Base-by-base conservation (phyloP, 306 rosid genomes). In the Canavalia gladiata region DNA sequence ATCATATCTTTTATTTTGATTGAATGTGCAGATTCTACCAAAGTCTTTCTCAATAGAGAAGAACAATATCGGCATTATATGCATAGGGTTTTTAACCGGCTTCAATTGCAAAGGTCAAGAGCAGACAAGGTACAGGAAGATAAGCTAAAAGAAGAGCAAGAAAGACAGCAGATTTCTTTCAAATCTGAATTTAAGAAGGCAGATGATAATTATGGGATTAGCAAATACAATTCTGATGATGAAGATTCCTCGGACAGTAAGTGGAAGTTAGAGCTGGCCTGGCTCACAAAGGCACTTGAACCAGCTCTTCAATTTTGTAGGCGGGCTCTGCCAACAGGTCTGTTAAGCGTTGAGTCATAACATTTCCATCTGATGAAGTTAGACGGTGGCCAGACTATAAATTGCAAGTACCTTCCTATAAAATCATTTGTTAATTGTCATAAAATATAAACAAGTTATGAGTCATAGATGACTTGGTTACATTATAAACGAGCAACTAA, bases 271-370 rank as follows among this genome's bases (percentile, higher is more conserved):
- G 97, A 96, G 90, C 84, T 89, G 79, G 94, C 92, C 81, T 96
- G 99, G 98, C 88, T 92, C 57, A 75, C 98, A 11, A 96, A 87
- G 87, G 91, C 96, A 74, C 89, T 95, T 66, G 97, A 93, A 86
- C 91, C 97, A 42, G 98, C 98, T 88, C 88, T 90, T 57, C 97
- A 93, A 84, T 80, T 93, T 81, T 93, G 92, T 85, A 88, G 92
- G 85, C 84, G 97, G 97, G 94, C 97, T 83, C 68, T 89, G 90
- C 90, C 98, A 83, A 83, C 91, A 92, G 97, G 99, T 93, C 82
- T 84, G 92, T 90, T 81, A 76, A 82, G 77, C 83, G 89, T 90
- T 77, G 76, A 78, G 66, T 49, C 57, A 25, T 79, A 46, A 60
- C 69, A 59, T 71, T 86, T 87, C 75, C 75, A 58, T 82, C 50